Percentiles rank a stretch among this genome's conserved stretches.
These are phyloP conservation scores for Solanum peruvianum DNA, from an alignment of 257 asterid species.

Conservation along the genomic window DNA sequence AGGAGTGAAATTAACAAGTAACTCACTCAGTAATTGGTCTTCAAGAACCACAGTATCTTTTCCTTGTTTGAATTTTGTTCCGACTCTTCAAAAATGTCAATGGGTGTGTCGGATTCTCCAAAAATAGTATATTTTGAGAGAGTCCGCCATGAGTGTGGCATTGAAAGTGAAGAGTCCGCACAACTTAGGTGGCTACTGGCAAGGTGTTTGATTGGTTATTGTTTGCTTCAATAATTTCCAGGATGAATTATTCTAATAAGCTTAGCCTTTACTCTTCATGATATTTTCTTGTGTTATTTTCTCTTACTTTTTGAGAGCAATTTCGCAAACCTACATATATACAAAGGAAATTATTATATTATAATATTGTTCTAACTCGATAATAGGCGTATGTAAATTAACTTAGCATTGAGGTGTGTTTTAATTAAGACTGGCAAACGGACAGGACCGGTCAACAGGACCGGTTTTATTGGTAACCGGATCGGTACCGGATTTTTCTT, in stretches of 20 bases:
- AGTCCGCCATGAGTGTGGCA: too few species aligned
- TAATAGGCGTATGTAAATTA: too few species aligned
- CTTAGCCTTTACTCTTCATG: not conserved
- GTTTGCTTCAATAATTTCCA: not conserved
- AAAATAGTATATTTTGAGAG: too few species aligned
- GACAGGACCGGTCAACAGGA: too few species aligned
- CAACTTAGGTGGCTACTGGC: not conserved
- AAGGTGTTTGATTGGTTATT: not conserved
- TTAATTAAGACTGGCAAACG: too few species aligned
- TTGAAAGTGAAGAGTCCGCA: too few species aligned
- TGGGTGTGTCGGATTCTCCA: not conserved
- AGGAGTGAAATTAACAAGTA: not conserved
- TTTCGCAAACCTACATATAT: not conserved
- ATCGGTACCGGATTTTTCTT: too few species aligned
- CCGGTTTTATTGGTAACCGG: too few species aligned
- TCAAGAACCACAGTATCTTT: not conserved
- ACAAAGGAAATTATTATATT: not conserved
- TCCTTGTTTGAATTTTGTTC: not conserved
- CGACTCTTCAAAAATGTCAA: too few species aligned
- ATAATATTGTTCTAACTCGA: not conserved
- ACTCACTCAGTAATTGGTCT: not conserved
- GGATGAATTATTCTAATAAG: not conserved
- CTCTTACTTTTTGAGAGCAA: not conserved
- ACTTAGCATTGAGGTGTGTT: too few species aligned
- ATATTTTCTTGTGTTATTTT: not conserved